These are phyloP conservation scores for Fusarium paranaense DNA, from an alignment of 2,329 filamentous ascomycete genomes.

Conservation along the genomic window DNA sequence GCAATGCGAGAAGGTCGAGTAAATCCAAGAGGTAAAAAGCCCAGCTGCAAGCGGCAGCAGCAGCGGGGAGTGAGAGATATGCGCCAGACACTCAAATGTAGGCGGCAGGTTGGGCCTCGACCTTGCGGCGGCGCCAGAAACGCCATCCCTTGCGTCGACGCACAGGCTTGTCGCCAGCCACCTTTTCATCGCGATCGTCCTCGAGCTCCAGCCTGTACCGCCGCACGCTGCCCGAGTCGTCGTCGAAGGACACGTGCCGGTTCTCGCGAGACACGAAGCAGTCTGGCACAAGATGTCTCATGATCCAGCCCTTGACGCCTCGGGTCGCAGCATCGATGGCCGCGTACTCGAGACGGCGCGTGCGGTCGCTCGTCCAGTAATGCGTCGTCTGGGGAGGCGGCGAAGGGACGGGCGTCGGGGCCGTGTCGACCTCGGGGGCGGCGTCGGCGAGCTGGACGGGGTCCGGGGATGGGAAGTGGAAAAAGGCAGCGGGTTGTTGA, in stretches of 20 bases:
- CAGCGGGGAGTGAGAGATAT: neutral
- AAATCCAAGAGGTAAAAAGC: constrained; percentile 10
- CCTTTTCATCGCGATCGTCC: constrained; percentile 51
- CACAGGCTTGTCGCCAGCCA: neutral
- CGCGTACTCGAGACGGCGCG: constrained; percentile 72
- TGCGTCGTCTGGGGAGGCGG: constrained; percentile 70
- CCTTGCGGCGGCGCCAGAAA: constrained; percentile 46
- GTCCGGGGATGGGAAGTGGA: constrained; percentile 62
- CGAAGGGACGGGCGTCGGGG: constrained; percentile 46
- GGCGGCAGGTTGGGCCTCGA: constrained; percentile 27
- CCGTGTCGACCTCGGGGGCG: constrained; percentile 28
- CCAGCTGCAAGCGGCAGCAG: neutral
- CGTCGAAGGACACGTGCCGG: constrained; percentile 67
- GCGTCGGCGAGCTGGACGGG: constrained; percentile 45
- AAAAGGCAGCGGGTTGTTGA: constrained; percentile 54
- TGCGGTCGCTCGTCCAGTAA: constrained; percentile 75
- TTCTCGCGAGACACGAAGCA: constrained; percentile 66
- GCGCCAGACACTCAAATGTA: constrained; percentile 18
- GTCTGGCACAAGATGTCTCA: constrained; percentile 68
- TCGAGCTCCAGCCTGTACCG: constrained; percentile 71
- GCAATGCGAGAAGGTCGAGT: constrained; percentile 31
- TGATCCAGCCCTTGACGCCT: constrained; percentile 71
- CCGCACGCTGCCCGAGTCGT: constrained; percentile 72
- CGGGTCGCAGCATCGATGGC: constrained; percentile 72
- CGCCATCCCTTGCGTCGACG: constrained; percentile 45